Evolutionary conservation across 2,329 filamentous ascomycete genomes (phyloP).

Genomic region (Claviceps capensis): DNA sequence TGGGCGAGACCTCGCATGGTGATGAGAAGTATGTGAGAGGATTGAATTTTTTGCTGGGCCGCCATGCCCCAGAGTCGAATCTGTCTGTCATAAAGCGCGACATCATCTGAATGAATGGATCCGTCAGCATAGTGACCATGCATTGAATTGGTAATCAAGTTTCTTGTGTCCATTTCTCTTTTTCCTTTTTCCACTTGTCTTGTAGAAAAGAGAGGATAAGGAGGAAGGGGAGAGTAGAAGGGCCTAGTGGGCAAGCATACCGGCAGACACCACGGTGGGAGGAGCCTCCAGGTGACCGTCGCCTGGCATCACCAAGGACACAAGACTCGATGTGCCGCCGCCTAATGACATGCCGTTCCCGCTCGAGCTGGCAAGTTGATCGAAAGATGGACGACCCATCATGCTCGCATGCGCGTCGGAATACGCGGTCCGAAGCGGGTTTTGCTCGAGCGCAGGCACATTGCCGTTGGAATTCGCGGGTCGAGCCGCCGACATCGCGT

Average conservation of each 20-base stretch:
- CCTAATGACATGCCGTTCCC: conserved; percentile 11
- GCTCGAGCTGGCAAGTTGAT: conserved; percentile 13
- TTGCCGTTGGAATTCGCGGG: conserved; percentile 3
- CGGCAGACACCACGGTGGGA: conserved; percentile 20
- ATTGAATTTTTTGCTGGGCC: conserved; percentile 84
- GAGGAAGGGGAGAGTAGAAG: neutral
- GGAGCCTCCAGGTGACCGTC: conserved; percentile 9
- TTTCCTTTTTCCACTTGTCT: too few species aligned
- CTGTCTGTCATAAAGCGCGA: conserved; percentile 92
- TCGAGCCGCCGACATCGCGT: neutral
- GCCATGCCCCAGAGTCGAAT: conserved; percentile 95
- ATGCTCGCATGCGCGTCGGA: conserved; percentile 11
- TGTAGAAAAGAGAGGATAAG: too few species aligned
- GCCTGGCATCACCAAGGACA: conserved; percentile 19
- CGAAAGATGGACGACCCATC: conserved; percentile 13
- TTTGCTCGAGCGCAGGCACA: conserved; percentile 2
- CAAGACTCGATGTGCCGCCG: conserved; percentile 16
- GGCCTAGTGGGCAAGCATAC: conserved; percentile 10
- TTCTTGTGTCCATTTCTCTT: too few species aligned
- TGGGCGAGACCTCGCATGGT: conserved; percentile 79
- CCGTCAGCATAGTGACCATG: neutral
- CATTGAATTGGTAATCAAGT: neutral
- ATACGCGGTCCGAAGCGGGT: conserved; percentile 2
- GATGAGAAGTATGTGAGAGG: conserved; percentile 78
- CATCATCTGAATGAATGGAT: conserved; percentile 57